Base-by-base conservation (phyloP, 306 rosid species). In the Sindora glabra region DNA sequence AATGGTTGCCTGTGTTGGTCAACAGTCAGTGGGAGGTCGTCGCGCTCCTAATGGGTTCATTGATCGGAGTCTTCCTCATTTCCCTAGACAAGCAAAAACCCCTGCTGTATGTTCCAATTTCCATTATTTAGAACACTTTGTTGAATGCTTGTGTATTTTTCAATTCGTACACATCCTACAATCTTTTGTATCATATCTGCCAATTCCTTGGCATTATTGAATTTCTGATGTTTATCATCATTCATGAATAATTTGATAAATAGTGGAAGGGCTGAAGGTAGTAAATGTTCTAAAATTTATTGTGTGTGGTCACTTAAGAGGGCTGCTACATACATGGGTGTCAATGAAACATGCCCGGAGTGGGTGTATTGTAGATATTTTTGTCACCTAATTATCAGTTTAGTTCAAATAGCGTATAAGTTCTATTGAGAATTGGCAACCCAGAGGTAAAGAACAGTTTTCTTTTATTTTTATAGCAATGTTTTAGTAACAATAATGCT, bases 61-160 rank as follows among this genome's bases (percentile, higher is more conserved):
- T 46, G 98, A 87, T 68, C 95, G 96, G 44, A 88, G 92, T 62
- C 98, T 91, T 88, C 96, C 98, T 64, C 98, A 91, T 79, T 91
- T 91, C 64, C 94, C 74, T 48, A 81, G 79, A 69, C 74, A 72
- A 40, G 83, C 75, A 19, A 79, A 85, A 76, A 77, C 89, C 49
- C 95, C 95, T 39, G 96, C 83, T 8, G 98, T 91, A 80, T 66
- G 98, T 75, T 75, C n/a, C 19, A 33, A 15, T 59, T 39, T 64
- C 40, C 48, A 27, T 50, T 19, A 55, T 64, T 10, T 46, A 18
- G 13, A 4, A 12, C 14, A 37, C 36, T 32, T 27, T 23, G 3
- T 8, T 55, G 51, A 15, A 10, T 40, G 13, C 10, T 25, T 37
- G 4, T 16, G 16, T 39, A 47, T 33, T 30, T 56, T 36, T 72